phyloP scores from a whole-genome alignment of 2,329 filamentous ascomycete species.

The Exophiala mesophila region DNA sequence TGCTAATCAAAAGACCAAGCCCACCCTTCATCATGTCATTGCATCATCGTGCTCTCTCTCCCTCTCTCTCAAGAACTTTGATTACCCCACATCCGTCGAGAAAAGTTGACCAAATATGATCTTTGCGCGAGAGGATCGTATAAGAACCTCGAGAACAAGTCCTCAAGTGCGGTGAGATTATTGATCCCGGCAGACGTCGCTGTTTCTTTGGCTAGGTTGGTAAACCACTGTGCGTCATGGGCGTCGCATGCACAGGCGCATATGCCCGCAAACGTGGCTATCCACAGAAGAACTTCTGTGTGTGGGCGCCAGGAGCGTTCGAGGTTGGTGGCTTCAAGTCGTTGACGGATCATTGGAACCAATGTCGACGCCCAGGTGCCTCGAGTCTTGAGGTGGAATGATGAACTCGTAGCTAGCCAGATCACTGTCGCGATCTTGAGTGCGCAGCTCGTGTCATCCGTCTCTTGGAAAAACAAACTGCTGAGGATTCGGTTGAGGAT shows the following conservation, averaged over 20 bases:
- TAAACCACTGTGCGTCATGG: conserved; percentile 14
- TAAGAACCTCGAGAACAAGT: conserved; percentile 9
- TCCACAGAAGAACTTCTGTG: conserved; percentile 15
- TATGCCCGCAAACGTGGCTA: conserved; percentile 14
- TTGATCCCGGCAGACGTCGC: conserved; percentile 9
- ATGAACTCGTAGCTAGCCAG: conserved; percentile 7
- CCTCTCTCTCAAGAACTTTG: no score
- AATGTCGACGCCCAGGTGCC: conserved; percentile 4
- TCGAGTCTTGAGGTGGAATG: conserved; percentile 7
- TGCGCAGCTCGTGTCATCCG: conserved; percentile 8
- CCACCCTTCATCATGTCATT: no score
- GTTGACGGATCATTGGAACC: not conserved
- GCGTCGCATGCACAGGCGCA: conserved; percentile 3
- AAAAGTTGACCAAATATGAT: conserved; percentile 11
- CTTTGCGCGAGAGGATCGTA: conserved; percentile 15
- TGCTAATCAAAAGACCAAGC: no score
- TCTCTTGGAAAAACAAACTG: conserved; percentile 9
- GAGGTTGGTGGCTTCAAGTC: conserved; percentile 9
- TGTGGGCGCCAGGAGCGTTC: conserved; percentile 9
- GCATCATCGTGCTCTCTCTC: no score
- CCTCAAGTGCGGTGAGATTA: conserved; percentile 11
- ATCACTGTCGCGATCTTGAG: conserved; percentile 12
- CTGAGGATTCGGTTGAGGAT: conserved; percentile 20
- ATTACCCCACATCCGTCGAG: conserved; percentile 11
- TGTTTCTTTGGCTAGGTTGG: conserved; percentile 8